Base-by-base conservation (phyloP, 2,329 filamentous ascomycete species). In the Phaeosphaeriaceae sp. region DNA sequence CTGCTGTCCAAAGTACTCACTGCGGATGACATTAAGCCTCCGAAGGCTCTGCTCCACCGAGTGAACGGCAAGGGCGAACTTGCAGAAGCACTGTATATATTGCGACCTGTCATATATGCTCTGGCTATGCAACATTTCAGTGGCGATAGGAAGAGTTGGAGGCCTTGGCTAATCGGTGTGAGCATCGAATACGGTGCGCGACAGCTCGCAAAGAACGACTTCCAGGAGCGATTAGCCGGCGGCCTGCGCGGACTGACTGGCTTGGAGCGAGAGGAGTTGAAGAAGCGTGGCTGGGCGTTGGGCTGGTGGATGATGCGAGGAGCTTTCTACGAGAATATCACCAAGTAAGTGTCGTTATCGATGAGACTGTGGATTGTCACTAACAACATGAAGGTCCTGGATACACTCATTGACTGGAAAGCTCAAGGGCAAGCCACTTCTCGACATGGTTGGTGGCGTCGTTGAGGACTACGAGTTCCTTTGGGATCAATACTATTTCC, bases 401-500 rank as follows among this genome's bases (percentile, higher is more conserved):
- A 80, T 89, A 54, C 91, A 91, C 78, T 86, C 87, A 4, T 78
- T 94, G 15, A 89, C 94, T 7, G 82, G 83, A 27, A 90, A 88
- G 70, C 85, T 97, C 65, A 89, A 83, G 72, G 82, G 88, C 65
- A 90, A 89, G 72, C 88, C 91, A 52, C 83, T 97, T 77, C 86
- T 96, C 48, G 88, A 91, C 65, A 86, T 99, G 74, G 83, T 97
- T 22, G 91, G 89, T 9, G 92, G 91, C 56, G 90, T 99, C 47
- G 79, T 98, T 62, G 93, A 97, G 75, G 95, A 99, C 76, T 99
- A 99, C 75, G 92, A 97, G 78, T 98, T 96, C 76, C 83, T 99
- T 31, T 99, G 95, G 95, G 93, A 97, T 79, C 93, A 96, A 70
- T 98, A 97, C 78, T 96, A 98, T 79, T 99, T 98, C 78, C 84